Base-by-base conservation (phyloP, 768 basidiomycete genomes). In the Nidularia sp. region DNA sequence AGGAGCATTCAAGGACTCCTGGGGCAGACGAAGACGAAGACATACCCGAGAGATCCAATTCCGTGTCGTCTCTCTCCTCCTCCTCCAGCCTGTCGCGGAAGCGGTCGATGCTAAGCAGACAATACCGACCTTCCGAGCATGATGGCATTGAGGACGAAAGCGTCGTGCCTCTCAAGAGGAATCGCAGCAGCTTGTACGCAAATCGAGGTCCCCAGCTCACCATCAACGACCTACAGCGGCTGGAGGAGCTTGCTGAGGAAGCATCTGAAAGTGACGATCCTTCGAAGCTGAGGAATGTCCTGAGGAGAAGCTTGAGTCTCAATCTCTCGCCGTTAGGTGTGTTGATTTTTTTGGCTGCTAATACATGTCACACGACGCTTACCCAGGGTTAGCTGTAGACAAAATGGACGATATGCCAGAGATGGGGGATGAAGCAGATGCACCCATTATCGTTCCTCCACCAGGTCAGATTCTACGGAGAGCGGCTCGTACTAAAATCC, bases 181-280 rank as follows among this genome's bases (percentile, higher is more conserved):
- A 83, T 63, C 79, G 86, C 56, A 83, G 83, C 52, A 82, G 85
- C 64, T 71, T 88, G 45, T 85, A 81, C 65, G 65, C 62, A 33
- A 73, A 85, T 62, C 73, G 78, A 41, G 86, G 85, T 0, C 93
- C 93, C 22, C 90, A 95, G 65, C 79, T 98, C 48, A 96, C 94
- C 9, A 89, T 98, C 66, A 84, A 74, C 61, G 97, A 98, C 68
- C 74, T 98, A n/a, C 95, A 98, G 68, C 88, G 85, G 66, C 75
- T 99, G 53, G 97, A 99, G 68, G 83, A 90, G 64, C 72, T 98
- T 33, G 94, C 94, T 36, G 92, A 95, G 70, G 92, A 96, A 65
- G 92, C 91, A 0, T 86, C 86, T 34, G 77, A 75, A 60, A 91
- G 81, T 61, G 86, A 88, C 61, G 94, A 94, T 72, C 86, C 91